phyloP scores from a whole-genome alignment of 2,329 filamentous ascomycete species.

The Arthrobotrys entomopaga region DNA sequence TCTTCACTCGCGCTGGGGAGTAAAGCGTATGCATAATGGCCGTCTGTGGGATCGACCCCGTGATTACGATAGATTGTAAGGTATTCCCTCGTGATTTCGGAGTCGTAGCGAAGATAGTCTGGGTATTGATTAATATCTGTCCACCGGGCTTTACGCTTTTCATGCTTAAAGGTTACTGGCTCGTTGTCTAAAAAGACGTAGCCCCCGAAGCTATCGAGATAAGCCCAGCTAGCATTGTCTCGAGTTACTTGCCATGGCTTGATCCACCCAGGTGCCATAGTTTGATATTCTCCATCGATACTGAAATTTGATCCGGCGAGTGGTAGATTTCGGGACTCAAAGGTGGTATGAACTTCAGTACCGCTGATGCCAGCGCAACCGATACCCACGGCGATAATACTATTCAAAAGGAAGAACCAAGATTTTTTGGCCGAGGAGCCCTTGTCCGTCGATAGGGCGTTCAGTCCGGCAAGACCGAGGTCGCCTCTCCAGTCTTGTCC shows the following conservation, averaged over 20 bases:
- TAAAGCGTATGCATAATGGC: slow-evolving; percentile 53
- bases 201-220: slow-evolving; percentile 54
- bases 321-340: slow-evolving; percentile 52
- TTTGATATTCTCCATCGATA: slow-evolving; percentile 48
- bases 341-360: slow-evolving; percentile 48
- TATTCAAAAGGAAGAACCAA: slow-evolving; percentile 56
- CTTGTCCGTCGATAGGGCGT: slow-evolving; percentile 53
- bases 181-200: slow-evolving; percentile 52
- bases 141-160: slow-evolving; percentile 49
- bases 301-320: slow-evolving; percentile 36
- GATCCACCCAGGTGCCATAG: slow-evolving; percentile 39
- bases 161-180: slow-evolving; percentile 48
- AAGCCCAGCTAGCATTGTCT: slow-evolving; percentile 38
- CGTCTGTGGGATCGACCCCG: slow-evolving; percentile 39
- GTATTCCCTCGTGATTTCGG: slow-evolving; percentile 50
- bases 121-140: slow-evolving; percentile 56
- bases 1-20: slow-evolving; percentile 42
- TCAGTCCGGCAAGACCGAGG: slow-evolving; percentile 47
- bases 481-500: slow-evolving; percentile 53
- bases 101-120: slow-evolving; percentile 47
- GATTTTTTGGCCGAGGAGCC: slow-evolving; percentile 51
- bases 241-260: slow-evolving; percentile 44
- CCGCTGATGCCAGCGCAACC: slow-evolving; percentile 45
- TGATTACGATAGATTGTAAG: slow-evolving; percentile 55
- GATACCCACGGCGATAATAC: slow-evolving; percentile 50